Conservation (phyloP, 2,329 filamentous ascomycete species). For the Aureobasidium zeae region DNA sequence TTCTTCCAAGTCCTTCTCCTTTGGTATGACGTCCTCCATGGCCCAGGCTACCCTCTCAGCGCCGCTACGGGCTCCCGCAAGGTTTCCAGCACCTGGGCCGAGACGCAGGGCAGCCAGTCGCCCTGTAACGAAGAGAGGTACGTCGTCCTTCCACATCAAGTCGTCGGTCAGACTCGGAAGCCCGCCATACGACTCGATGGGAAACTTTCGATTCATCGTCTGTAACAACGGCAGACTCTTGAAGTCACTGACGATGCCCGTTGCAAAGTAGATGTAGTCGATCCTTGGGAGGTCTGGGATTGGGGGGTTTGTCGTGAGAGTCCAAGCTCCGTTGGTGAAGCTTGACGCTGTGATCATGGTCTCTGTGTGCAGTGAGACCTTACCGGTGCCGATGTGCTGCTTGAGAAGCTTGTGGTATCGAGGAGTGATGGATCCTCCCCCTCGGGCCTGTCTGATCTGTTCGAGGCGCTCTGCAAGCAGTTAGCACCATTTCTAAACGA, state of each 20-base stretch:
- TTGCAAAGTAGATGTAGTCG: constrained; percentile 68
- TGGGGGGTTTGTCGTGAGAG: constrained; percentile 45
- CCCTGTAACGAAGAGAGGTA: constrained; percentile 65
- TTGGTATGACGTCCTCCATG: constrained; percentile 49
- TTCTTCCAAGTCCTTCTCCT: constrained; percentile 20
- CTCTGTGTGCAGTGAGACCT: constrained; percentile 47
- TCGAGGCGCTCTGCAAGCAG: constrained; percentile 47
- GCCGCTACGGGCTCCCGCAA: constrained; percentile 62
- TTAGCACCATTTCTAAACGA: not conserved
- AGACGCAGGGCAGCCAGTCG: constrained; percentile 57
- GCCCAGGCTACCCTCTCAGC: constrained; percentile 67
- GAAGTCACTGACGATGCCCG: constrained; percentile 59
- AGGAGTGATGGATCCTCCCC: constrained; percentile 69
- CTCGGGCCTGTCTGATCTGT: constrained; percentile 56
- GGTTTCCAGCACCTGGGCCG: constrained; percentile 63
- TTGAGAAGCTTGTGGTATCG: constrained; percentile 58
- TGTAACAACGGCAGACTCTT: constrained; percentile 51
- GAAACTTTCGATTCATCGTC: constrained; percentile 49
- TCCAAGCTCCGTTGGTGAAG: constrained; percentile 39
- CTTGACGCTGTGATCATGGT: constrained; percentile 44
- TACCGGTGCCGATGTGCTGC: constrained; percentile 44
- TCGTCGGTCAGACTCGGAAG: constrained; percentile 67
- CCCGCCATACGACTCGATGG: constrained; percentile 54
- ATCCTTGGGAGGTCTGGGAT: constrained; percentile 41
- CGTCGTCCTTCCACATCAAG: constrained; percentile 62